Base-by-base conservation (phyloP, 257 asterid genomes). In the Linderniella brevidens region DNA sequence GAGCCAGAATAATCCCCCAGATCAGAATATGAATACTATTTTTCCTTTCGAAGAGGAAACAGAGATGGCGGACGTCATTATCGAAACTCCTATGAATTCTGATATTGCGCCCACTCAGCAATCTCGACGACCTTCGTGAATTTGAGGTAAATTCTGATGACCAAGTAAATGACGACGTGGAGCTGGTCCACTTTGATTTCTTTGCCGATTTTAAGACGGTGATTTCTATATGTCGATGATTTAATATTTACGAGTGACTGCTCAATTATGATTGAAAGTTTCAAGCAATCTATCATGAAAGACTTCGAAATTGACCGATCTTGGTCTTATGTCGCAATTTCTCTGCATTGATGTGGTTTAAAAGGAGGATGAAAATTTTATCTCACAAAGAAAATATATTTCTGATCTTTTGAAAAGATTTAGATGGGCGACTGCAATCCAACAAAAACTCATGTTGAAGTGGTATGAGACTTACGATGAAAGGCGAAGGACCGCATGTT, bases 261-360 rank as follows among this genome's bases (percentile, higher is more conserved):
- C 32, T 45, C 29, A 3, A 6, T 3, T 8, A 15, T 45, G 49
- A 45, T 45, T 45, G 13, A 19, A 4, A 17, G 19, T 4, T 45
- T 10, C 0, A 45, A 15, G 49, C 13, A 45, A 20, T 19, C 49
- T 5, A 15, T 45, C 1, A 45, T 15, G 8, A 15, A 15, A 3
- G 10, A 45, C 20, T 45, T 45, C 19, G 49, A 45, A 4, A 45
- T 45, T n/a, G 49, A 17, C 49, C 9, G 49, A 45, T 45, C 8
- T 45, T n/a, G 20, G 49, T 9, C 29, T 45, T 11, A 45, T 45
- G 29, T 45, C 29, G 1, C 19, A 16, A 4, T 45, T 45, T 15
- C 20, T 45, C 0, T 19, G 49, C 1, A n/a, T 45, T 45, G 49
- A 45, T 10, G 29, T 45, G 0, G 1, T 15, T 9, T 20, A 45